Evolutionary conservation across 139 green algal species (phyloP).

Genomic region (Coccomyxa sp.): DNA sequence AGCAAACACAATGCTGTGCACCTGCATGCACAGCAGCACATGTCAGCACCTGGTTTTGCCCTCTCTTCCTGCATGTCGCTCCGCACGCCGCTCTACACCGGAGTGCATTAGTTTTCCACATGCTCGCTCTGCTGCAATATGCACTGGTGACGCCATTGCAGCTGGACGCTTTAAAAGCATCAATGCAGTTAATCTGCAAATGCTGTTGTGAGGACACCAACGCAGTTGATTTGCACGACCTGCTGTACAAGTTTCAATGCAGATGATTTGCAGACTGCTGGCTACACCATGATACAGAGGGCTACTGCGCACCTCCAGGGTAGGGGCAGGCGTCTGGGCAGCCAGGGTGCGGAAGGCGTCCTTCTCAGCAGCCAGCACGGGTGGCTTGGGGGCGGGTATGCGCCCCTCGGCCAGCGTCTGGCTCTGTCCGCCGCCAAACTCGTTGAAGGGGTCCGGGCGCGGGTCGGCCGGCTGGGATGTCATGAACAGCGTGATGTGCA

Average conservation of each 20-base stretch:
- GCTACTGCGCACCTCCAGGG: constrained; percentile 2
- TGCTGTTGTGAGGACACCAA: no score
- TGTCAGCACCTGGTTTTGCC: background rate
- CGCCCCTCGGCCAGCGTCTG: constrained; percentile 1
- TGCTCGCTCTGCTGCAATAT: no score
- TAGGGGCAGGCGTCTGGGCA: constrained; percentile 1
- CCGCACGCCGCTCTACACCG: no score
- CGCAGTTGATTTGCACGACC: no score
- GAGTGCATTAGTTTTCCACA: no score
- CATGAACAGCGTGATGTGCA: constrained; percentile 49
- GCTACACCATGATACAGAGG: no score
- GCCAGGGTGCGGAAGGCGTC: constrained; percentile 7
- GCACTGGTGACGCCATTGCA: no score
- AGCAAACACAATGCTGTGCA: constrained; percentile 47
- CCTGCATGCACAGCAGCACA: constrained; percentile 6
- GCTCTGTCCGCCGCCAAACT: constrained; percentile 11
- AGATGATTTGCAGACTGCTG: background rate
- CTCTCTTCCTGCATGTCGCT: no score
- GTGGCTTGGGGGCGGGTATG: constrained; percentile 4
- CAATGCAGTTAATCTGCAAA: no score
- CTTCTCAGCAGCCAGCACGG: constrained; percentile 10
- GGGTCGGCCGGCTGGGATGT: constrained; percentile 27
- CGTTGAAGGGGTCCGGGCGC: constrained; percentile 21
- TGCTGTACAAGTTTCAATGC: no score
- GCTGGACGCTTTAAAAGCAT: no score